phyloP scores from a whole-genome alignment of 169 alveolate species.

The Plasmodium vivax region DNA sequence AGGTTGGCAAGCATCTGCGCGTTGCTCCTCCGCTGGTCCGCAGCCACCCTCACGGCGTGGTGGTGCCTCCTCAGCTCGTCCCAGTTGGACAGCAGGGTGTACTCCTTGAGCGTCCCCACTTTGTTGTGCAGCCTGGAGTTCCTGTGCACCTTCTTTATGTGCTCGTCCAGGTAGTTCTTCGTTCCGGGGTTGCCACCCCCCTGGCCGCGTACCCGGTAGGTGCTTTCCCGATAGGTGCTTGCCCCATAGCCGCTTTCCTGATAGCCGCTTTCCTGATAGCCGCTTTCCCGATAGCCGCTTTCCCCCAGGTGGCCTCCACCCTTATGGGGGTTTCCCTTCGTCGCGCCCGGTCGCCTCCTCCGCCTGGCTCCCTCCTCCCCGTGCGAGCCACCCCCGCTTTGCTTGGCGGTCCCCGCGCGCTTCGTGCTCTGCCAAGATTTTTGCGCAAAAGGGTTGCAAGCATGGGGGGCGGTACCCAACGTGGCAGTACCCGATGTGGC shows the following conservation, averaged over 20 bases:
- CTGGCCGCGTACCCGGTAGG: no score
- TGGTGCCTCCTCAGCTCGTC: conserved; percentile 17
- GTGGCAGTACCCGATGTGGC: background rate
- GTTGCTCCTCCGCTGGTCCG: conserved; percentile 15
- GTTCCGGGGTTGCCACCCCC: background rate
- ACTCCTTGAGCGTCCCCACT: conserved; percentile 22
- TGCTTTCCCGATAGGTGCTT: no score
- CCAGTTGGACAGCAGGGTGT: conserved; percentile 4
- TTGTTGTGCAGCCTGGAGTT: conserved; percentile 6
- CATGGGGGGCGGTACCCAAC: no score
- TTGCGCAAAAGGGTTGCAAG: background rate
- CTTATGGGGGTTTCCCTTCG: background rate
- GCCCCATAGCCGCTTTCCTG: no score
- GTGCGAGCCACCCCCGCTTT: background rate
- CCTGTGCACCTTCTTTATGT: background rate
- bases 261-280: no score
- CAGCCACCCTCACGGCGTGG: background rate
- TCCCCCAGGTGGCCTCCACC: background rate
- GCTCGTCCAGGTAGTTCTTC: conserved; percentile 1
- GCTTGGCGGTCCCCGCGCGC: background rate
- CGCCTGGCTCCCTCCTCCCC: background rate
- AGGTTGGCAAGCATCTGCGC: background rate
- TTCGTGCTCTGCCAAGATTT: background rate
- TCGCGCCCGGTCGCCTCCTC: background rate
- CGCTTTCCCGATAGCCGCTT: no score